Percentiles rank a stretch among this genome's conserved stretches.
Evolutionary conservation across 129 eudicot species (phyloP).

Genomic region (Flaveria linearis): DNA sequence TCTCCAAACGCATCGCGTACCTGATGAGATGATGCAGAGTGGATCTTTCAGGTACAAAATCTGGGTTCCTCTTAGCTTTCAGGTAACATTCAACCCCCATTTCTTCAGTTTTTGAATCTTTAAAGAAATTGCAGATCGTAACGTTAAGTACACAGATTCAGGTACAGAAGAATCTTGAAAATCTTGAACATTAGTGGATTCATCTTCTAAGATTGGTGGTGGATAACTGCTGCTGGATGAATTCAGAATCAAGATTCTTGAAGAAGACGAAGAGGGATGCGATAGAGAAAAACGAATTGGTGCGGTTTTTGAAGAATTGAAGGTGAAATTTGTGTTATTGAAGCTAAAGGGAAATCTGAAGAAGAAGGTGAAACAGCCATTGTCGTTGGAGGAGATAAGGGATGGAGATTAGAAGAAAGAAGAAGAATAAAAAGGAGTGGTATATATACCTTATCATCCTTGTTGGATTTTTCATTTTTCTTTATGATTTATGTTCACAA

Average conservation of each 20-base stretch:
- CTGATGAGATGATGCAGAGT: conserved; percentile 65
- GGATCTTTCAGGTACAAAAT: conserved; percentile 56
- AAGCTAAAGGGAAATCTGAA: conserved; percentile 51
- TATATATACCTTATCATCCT: conserved; percentile 57
- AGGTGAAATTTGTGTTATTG: conserved; percentile 31
- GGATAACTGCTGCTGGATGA: conserved; percentile 47
- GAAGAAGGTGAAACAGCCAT: conserved; percentile 69
- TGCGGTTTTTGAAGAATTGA: conserved; percentile 33
- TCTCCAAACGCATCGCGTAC: conserved; percentile 56
- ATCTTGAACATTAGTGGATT: conserved; percentile 40
- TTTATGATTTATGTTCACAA: background rate
- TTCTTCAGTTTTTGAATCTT: conserved; percentile 54
- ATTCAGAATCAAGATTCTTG: conserved; percentile 31
- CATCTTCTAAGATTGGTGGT: conserved; percentile 49
- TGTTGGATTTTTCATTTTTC: conserved; percentile 15
- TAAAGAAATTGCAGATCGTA: conserved; percentile 44
- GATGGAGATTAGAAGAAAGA: conserved; percentile 31
- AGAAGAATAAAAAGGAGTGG: conserved; percentile 22
- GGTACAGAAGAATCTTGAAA: conserved; percentile 33
- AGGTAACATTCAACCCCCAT: conserved; percentile 52
- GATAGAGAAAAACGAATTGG: conserved; percentile 37
- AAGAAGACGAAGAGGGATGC: conserved; percentile 36
- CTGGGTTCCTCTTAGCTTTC: conserved; percentile 59
- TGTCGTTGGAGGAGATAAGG: conserved; percentile 46
- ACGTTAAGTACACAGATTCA: conserved; percentile 47